Evolutionary conservation across 192 early-diverging fungal genomes (phyloP).

Genomic region (Dissophora ornata): DNA sequence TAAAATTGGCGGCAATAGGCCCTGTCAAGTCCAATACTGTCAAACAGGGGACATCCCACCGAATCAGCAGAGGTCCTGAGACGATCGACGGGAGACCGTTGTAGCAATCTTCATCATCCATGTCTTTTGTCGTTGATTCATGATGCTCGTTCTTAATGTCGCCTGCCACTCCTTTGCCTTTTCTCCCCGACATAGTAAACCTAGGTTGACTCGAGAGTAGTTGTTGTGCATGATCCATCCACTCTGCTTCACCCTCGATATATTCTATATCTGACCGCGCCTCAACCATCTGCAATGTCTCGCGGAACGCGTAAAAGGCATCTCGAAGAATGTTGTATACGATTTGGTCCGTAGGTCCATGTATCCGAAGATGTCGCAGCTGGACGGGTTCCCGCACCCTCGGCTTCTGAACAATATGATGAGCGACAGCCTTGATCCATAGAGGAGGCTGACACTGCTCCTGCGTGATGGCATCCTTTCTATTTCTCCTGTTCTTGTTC

Average conservation of each 20-base stretch:
- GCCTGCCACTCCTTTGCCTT: too few species aligned
- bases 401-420: neutral
- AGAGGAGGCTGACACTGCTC: neutral
- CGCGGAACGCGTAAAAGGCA: conserved; percentile 33
- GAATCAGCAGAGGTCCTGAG: conserved; percentile 11
- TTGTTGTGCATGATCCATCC: conserved; percentile 20
- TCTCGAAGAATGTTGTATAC: conserved; percentile 33
- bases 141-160: too few species aligned
- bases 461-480: too few species aligned
- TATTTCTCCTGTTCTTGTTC: conserved; percentile 1
- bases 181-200: too few species aligned
- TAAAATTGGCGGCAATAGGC: conserved; percentile 25
- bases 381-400: conserved; percentile 1
- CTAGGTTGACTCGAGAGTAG: conserved; percentile 2
- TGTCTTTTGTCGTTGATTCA: neutral
- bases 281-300: conserved; percentile 16
- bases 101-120: conserved; percentile 12
- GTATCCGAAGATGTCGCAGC: conserved; percentile 12
- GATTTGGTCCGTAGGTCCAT: conserved; percentile 23
- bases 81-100: conserved; percentile 6
- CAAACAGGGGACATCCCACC: conserved; percentile 17
- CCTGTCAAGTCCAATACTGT: conserved; percentile 18
- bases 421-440: neutral
- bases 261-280: conserved; percentile 20
- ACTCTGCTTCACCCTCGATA: conserved; percentile 9